Evolutionary conservation across 1,284 basidiomycete species (phyloP).

Genomic region (Volvariella surrecta): DNA sequence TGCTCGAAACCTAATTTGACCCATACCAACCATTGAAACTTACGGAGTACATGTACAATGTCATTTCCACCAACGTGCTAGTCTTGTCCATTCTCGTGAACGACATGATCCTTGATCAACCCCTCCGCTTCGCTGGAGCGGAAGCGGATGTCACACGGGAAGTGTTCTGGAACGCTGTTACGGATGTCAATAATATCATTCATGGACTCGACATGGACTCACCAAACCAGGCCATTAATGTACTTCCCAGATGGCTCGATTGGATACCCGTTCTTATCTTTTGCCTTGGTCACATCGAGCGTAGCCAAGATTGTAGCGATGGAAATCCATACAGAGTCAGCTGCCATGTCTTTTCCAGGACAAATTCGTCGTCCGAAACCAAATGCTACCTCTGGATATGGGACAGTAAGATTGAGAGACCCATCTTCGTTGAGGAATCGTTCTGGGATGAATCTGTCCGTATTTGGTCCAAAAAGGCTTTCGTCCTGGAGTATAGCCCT

Average conservation of each 20-base stretch:
- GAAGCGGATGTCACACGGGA: background rate
- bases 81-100: too few species aligned
- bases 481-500: conserved; percentile 1
- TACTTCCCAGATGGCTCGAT: conserved; percentile 9
- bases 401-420: background rate
- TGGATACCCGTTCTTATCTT: conserved; percentile 19
- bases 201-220: background rate
- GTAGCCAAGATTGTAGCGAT: conserved; percentile 26
- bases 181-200: background rate
- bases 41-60: too few species aligned
- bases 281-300: conserved; percentile 27
- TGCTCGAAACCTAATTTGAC: too few species aligned
- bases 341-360: conserved; percentile 29
- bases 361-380: conserved; percentile 22
- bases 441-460: conserved; percentile 41
- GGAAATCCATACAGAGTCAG: conserved; percentile 27
- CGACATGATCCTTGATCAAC: too few species aligned
- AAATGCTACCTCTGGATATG: conserved; percentile 16
- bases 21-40: too few species aligned
- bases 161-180: background rate
- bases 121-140: too few species aligned
- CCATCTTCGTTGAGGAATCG: conserved; percentile 32
- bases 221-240: background rate
- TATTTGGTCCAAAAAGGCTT: conserved; percentile 39
- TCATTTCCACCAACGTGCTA: too few species aligned